Evolutionary conservation across 352 stramenopile species (phyloP).

Genomic region (Pythium aphanidermatum): DNA sequence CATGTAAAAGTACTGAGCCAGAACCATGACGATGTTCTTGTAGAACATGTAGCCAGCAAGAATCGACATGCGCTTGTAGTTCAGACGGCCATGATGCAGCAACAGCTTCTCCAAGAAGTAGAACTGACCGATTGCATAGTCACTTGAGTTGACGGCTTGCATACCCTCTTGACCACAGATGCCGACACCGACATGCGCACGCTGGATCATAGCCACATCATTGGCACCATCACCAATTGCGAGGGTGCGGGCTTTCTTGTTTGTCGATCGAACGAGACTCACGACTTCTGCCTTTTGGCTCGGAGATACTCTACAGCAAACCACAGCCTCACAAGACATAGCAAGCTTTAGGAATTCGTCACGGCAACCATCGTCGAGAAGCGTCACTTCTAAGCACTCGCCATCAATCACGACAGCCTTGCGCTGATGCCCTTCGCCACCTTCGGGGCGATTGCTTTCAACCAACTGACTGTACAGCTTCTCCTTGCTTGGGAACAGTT

Average conservation of each 20-base stretch:
- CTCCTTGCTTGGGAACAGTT: conserved; percentile 49
- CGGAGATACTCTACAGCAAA: conserved; percentile 79
- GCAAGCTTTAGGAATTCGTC: conserved; percentile 61
- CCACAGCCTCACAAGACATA: conserved; percentile 64
- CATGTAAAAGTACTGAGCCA: conserved; percentile 89
- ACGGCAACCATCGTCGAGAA: conserved; percentile 47
- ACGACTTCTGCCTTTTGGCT: conserved; percentile 81
- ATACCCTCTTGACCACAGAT: conserved; percentile 90
- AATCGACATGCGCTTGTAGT: conserved; percentile 94
- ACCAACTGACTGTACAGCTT: conserved; percentile 29
- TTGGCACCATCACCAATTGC: conserved; percentile 93
- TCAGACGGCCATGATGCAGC: conserved; percentile 96
- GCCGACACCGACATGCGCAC: conserved; percentile 86
- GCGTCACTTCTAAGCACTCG: conserved; percentile 56
- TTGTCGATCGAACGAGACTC: conserved; percentile 42
- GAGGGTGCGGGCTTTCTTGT: conserved; percentile 64
- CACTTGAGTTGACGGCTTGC: conserved; percentile 95
- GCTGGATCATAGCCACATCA: conserved; percentile 94
- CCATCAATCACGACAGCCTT: conserved; percentile 67
- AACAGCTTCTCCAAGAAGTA: conserved; percentile 92
- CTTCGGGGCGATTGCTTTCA: neutral
- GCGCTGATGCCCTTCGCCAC: conserved; percentile 21
- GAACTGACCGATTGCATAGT: conserved; percentile 98
- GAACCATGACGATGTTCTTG: conserved; percentile 95
- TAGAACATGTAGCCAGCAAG: conserved; percentile 98